Conservation (phyloP, 169 alveolate species). For the Plasmodium ovale region DNA sequence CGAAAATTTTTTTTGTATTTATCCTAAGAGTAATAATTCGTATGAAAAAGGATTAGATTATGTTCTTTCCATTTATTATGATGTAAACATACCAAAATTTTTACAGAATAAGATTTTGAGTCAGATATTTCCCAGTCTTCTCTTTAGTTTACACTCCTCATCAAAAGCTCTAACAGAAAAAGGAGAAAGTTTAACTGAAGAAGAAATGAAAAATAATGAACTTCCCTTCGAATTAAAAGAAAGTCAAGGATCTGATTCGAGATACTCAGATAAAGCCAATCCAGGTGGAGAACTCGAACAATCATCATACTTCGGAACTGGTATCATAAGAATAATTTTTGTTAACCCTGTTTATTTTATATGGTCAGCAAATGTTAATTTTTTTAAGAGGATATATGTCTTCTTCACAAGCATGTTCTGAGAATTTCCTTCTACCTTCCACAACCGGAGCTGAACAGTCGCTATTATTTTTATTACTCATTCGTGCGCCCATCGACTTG, state of each 20-base stretch:
- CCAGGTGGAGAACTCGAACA: too few relatives aligned
- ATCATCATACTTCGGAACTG: not conserved
- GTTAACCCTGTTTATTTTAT: not conserved
- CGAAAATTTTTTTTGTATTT: conserved; percentile 44
- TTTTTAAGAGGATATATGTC: conserved; percentile 23
- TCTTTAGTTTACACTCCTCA: not conserved
- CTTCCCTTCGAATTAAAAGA: conserved; percentile 11
- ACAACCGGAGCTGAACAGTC: too few relatives aligned
- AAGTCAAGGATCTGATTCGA: not conserved
- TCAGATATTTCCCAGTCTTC: conserved; percentile 39
- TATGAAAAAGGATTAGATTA: conserved; percentile 38
- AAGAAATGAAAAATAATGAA: not conserved
- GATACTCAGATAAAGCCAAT: not conserved
- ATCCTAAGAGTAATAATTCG: conserved; percentile 11
- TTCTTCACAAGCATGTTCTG: not conserved
- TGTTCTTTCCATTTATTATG: conserved; percentile 32
- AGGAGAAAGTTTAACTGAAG: not conserved
- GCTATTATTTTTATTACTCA: too few relatives aligned
- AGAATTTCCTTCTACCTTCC: too few relatives aligned
- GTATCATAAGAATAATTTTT: conserved; percentile 5
- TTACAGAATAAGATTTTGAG: conserved; percentile 22
- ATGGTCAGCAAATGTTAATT: conserved; percentile 20
- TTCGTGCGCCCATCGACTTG: too few relatives aligned
- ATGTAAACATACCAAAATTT: conserved; percentile 41
- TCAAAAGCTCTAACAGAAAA: conserved; percentile 4